Percentiles rank a stretch among this genome's conserved stretches.
Evolutionary conservation across 345 rosid genomes (phyloP).

Genomic region (Hibiscus trionum): DNA sequence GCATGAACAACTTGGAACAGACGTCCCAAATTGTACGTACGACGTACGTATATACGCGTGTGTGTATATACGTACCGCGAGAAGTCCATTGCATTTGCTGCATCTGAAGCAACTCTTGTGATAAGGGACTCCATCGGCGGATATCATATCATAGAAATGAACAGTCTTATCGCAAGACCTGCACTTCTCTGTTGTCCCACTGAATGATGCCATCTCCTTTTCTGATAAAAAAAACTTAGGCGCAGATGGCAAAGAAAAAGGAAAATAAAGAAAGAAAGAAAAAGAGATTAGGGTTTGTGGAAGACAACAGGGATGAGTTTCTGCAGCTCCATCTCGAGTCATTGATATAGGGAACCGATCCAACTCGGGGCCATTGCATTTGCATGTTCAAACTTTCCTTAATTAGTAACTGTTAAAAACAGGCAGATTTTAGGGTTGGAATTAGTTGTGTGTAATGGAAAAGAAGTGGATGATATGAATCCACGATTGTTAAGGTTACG

Average conservation of each 20-base stretch:
- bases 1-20: too few relatives aligned
- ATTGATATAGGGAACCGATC: background rate
- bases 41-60: too few relatives aligned
- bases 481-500: background rate
- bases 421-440: background rate
- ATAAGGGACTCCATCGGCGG: conserved; percentile 69
- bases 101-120: conserved; percentile 89
- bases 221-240: background rate
- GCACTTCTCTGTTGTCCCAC: conserved; percentile 69
- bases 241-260: background rate
- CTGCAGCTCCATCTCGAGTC: background rate
- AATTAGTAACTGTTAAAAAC: background rate
- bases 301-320: background rate
- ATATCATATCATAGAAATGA: conserved; percentile 52
- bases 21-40: too few relatives aligned
- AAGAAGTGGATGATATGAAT: background rate
- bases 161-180: conserved; percentile 80
- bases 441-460: background rate
- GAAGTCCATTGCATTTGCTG: conserved; percentile 75
- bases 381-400: background rate
- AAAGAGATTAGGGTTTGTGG: background rate
- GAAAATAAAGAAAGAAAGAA: background rate
- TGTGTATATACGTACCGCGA: conserved; percentile 29
- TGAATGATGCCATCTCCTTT: conserved; percentile 32
- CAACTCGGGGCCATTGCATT: background rate